A percentile compares a stretch with the other conserved stretches of the same genome.
phyloP scores from a whole-genome alignment of 345 rosid genomes.

The Eutrema yunnanense region DNA sequence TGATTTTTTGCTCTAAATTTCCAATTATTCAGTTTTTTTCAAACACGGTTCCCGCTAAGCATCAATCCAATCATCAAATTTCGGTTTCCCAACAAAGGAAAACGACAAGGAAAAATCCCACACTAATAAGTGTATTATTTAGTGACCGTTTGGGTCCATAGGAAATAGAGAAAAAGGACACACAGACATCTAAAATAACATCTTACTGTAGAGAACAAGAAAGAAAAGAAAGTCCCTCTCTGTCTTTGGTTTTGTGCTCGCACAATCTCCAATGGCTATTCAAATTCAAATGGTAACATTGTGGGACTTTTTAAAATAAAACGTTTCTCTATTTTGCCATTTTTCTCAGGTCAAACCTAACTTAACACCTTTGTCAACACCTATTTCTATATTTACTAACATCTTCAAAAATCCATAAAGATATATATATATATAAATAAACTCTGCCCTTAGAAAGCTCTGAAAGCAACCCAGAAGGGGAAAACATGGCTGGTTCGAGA shows the following conservation, averaged over 20 bases:
- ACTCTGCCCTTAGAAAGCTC: background rate
- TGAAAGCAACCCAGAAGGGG: background rate
- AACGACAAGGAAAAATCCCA: slow-evolving; percentile 23
- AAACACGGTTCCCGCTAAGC: slow-evolving; percentile 29
- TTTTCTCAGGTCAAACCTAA: slow-evolving; percentile 10
- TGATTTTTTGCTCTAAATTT: no score
- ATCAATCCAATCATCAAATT: slow-evolving; percentile 18
- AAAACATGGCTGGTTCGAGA: slow-evolving; percentile 18
- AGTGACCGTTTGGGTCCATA: slow-evolving; percentile 22
- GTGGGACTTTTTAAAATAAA: background rate
- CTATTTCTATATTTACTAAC: background rate
- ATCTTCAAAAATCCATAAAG: slow-evolving; percentile 9
- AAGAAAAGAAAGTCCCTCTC: slow-evolving; percentile 17
- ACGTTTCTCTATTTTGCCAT: background rate
- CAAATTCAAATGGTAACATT: slow-evolving; percentile 41
- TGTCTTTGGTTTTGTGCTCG: slow-evolving; percentile 26
- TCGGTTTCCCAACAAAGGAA: slow-evolving; percentile 26
- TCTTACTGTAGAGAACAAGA: background rate
- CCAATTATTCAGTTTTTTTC: background rate
- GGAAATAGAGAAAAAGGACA: background rate
- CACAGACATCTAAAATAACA: slow-evolving; percentile 6
- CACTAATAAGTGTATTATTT: background rate
- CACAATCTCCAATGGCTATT: slow-evolving; percentile 37
- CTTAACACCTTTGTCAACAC: slow-evolving; percentile 23
- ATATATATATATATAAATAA: background rate